Base-by-base conservation (phyloP, 495 filamentous ascomycete species). In the Aspergillus campestris region DNA sequence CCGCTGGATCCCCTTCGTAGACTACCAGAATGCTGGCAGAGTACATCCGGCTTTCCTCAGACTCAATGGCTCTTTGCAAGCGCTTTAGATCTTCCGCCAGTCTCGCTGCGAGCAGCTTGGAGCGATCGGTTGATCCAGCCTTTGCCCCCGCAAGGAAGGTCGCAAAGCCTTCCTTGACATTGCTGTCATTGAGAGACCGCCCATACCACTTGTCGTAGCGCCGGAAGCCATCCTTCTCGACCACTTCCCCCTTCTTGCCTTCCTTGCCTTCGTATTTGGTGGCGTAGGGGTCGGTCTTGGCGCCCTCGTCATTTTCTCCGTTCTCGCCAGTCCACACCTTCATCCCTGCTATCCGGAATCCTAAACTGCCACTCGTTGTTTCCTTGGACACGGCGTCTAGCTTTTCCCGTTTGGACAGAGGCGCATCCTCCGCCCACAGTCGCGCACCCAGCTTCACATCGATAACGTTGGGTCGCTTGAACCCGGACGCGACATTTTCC, bases 271-370 rank as follows among this genome's bases (percentile, higher is more conserved):
- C 67, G 44, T 69, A 55, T 42, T 62, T 66, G 1, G 66, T 69
- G 34, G 55, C 65, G 38, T 67, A 70, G 6, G 71, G 64, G 42
- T 73, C 59, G 8, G 71, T 67, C 31, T 53, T 57, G 32, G 49
- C 44, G 9, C 67, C 57, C 32, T 58, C 57, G 41, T 75, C 69
- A 3, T 57, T 59, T 37, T 70, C 67, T 37, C 77, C 66, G 29
- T 67, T 60, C 24, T 70, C 62, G 3, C 84, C 88, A 38, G 83
- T 84, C 76, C 82, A 98, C 3, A 91, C 85, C 56, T 84, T 85
- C 94, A 98, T 98, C 3, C 92, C 92, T 0, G 88, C 88, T 47
- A 98, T 83, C 14, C 92, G 80, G 60, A 91, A 92, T 12, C 89
- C 89, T 31, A 95, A 72, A 27, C 77, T 79, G 24, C 78, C 78